A percentile compares a stretch with the other conserved stretches of the same genome.
These are phyloP conservation scores for Talaromyces liani DNA, from an alignment of 495 filamentous ascomycete species.

Conservation along the genomic window DNA sequence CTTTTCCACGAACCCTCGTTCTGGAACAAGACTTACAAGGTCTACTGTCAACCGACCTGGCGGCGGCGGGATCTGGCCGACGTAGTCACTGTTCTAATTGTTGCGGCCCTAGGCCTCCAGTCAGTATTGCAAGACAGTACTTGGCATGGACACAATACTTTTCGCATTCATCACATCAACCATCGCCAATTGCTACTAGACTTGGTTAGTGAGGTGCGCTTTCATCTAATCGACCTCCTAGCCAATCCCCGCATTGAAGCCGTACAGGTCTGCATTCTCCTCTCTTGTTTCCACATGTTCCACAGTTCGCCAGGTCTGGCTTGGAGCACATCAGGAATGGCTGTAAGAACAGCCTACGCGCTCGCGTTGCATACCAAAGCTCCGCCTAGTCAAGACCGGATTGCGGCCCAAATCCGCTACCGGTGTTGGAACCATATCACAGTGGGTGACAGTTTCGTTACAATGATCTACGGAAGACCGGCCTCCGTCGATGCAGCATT, in stretches of 20 bases:
- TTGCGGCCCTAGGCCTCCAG: slow-evolving; percentile 14
- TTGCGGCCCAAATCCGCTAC: slow-evolving; percentile 12
- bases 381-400: neutral
- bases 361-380: slow-evolving; percentile 12
- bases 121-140: slow-evolving; percentile 12
- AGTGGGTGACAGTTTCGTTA: slow-evolving; percentile 14
- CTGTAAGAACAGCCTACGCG: slow-evolving; percentile 14
- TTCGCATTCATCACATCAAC: slow-evolving; percentile 8
- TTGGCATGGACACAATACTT: slow-evolving; percentile 11
- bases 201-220: slow-evolving; percentile 12
- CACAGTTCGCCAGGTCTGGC: slow-evolving; percentile 15
- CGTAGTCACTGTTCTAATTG: slow-evolving; percentile 13
- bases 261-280: slow-evolving; percentile 14
- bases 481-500: slow-evolving; percentile 13
- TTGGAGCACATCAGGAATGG: slow-evolving; percentile 15
- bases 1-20: slow-evolving; percentile 14
- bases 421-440: slow-evolving; percentile 18
- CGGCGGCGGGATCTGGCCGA: slow-evolving; percentile 13
- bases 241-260: slow-evolving; percentile 14
- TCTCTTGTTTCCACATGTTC: slow-evolving; percentile 15
- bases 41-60: slow-evolving; percentile 12
- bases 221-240: slow-evolving; percentile 14
- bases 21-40: slow-evolving; percentile 9
- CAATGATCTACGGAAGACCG: slow-evolving; percentile 16
- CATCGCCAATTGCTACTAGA: slow-evolving; percentile 7